Conservation (phyloP, 1,284 basidiomycete species). For the Amylostereum chailletii region DNA sequence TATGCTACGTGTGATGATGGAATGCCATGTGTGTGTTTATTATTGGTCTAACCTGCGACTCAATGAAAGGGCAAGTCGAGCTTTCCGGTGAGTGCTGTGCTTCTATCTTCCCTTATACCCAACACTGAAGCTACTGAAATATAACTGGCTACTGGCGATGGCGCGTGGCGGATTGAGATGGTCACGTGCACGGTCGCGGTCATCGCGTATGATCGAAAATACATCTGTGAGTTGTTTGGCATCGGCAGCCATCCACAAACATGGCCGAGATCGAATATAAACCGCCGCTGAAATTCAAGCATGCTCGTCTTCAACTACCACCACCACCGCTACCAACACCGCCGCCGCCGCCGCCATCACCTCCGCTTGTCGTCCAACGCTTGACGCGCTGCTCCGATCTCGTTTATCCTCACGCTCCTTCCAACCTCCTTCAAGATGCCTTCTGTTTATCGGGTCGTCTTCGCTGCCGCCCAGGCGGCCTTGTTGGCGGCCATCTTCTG, state of each 20-base stretch:
- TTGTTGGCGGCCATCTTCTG: slow-evolving; percentile 26
- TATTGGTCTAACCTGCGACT: no score
- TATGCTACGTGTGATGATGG: no score
- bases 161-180: no score
- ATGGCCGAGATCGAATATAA: slow-evolving; percentile 4
- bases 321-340: slow-evolving; percentile 1
- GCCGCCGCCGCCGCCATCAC: slow-evolving; percentile 11
- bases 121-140: no score
- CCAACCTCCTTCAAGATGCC: slow-evolving; percentile 22
- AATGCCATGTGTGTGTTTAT: no score
- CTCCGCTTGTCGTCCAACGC: slow-evolving; percentile 11
- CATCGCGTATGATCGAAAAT: no score
- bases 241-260: slow-evolving; percentile 1
- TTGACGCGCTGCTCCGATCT: slow-evolving; percentile 13
- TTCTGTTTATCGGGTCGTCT: slow-evolving; percentile 26
- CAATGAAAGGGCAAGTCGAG: no score
- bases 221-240: no score
- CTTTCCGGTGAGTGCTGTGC: no score
- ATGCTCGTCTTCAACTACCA: background rate
- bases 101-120: no score
- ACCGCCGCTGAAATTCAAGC: slow-evolving; percentile 8
- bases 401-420: slow-evolving; percentile 6
- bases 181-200: no score
- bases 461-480: slow-evolving; percentile 29
- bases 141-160: no score